phyloP scores from a whole-genome alignment of 306 rosid genomes.

The apple (Malus domestica) region DNA sequence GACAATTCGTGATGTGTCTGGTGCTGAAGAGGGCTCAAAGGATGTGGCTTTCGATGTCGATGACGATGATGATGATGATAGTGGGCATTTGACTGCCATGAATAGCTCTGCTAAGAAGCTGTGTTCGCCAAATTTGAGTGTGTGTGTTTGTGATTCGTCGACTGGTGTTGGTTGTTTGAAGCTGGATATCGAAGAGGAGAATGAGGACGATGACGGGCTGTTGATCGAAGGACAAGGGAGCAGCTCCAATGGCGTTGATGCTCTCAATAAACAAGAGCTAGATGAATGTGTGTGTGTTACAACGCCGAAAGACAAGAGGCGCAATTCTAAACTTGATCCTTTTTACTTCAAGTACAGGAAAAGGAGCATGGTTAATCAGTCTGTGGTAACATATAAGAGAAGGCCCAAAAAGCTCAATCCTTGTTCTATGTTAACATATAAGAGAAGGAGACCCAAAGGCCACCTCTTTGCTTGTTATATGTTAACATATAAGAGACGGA shows the following conservation, averaged over 20 bases:
- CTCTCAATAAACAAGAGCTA: constrained; percentile 25
- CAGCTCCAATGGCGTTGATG: constrained; percentile 33
- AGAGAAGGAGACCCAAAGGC: constrained; percentile 4
- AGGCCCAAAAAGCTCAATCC: not conserved
- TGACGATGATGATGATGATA: constrained; percentile 23
- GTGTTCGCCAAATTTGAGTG: not conserved
- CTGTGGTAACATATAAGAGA: constrained; percentile 44
- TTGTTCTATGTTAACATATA: not conserved
- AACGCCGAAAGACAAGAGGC: constrained; percentile 17
- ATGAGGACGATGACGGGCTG: constrained; percentile 18
- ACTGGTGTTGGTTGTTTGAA: constrained; percentile 16
- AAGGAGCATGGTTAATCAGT: constrained; percentile 22
- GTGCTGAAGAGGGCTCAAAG: constrained; percentile 33
- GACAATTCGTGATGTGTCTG: constrained; percentile 26
- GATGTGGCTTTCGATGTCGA: not conserved
- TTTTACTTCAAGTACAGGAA: constrained; percentile 27
- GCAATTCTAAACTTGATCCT: constrained; percentile 21
- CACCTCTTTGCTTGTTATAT: not conserved
- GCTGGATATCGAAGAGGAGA: constrained; percentile 22
- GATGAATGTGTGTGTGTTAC: not conserved
- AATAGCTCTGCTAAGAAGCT: not conserved
- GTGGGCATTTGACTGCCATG: not conserved
- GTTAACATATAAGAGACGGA: not conserved
- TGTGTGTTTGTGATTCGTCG: constrained; percentile 29
- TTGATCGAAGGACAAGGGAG: constrained; percentile 50